Base-by-base conservation (phyloP, 2,329 filamentous ascomycete genomes). In the Alternaria novae-zelandiae region DNA sequence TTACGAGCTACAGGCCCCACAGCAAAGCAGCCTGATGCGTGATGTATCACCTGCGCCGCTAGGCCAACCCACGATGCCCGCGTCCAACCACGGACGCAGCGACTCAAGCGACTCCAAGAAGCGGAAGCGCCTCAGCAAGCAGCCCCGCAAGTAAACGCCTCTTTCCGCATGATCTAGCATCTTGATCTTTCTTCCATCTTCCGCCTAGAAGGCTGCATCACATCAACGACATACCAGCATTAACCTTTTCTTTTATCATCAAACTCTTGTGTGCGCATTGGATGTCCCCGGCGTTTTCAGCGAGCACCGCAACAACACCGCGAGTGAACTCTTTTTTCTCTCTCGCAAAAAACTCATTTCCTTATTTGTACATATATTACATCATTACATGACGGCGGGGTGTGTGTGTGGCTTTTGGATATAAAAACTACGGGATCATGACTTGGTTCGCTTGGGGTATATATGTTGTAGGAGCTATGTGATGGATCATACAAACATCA, bases 81-180 rank as follows among this genome's bases (percentile, higher is more conserved):
- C 44, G 7, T 57, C 72, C 15, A 68, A 64, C 53, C 76, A 79
- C 59, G 63, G 66, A 51, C 68, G 78, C 54, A 78, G 67, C 59
- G 74, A 73, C 36, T 77, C 74, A 10, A 70, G 69, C 2, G 78
- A 80, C 55, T 79, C 76, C 13, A 75, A 78, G 58, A 75, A 75
- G 70, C 73, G 77, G 55, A 79, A 76, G 64, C 74, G 76, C 61
- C 65, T 80, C 12, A 79, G 74, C 44, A 80, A 80, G 74, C 75
- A 59, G 74, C 75, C 49, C 20, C 69, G 70, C 62, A 72, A 71
- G 59, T 73, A 71, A 68, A 65, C 43, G 43, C 13, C 28, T 10
- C 36, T 12, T 17, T 21, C 20, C 20, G 21, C 45, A 32, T 26
- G 41, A 54, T 50, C 21, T 50, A 46, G 61, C 59, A 53, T 50